Evolutionary conservation across 495 filamentous ascomycete genomes (phyloP).

Genomic region (Penicillium soppii): DNA sequence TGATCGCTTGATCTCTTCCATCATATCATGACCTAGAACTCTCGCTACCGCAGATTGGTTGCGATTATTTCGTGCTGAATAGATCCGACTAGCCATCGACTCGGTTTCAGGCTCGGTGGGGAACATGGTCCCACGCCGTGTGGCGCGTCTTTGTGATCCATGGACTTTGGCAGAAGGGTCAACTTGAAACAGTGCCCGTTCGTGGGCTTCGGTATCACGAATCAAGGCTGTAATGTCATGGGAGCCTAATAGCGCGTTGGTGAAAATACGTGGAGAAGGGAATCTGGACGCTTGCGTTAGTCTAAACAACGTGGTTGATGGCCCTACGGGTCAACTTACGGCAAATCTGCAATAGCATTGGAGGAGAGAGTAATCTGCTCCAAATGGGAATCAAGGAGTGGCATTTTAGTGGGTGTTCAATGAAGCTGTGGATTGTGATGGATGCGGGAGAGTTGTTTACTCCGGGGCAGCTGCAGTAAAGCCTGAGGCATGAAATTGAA

Average conservation of each 20-base stretch:
- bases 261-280: constrained; percentile 89
- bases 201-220: constrained; percentile 92
- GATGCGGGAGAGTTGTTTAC: constrained; percentile 3
- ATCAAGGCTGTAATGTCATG: constrained; percentile 94
- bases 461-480: constrained; percentile 4
- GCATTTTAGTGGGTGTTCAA: constrained; percentile 49
- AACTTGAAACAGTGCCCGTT: constrained; percentile 91
- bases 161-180: constrained; percentile 58
- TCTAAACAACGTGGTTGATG: background rate
- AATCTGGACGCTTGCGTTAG: constrained; percentile 55
- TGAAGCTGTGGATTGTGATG: background rate
- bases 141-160: constrained; percentile 40
- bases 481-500: constrained; percentile 12
- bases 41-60: constrained; percentile 86
- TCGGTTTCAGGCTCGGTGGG: constrained; percentile 39
- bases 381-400: constrained; percentile 77
- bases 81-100: constrained; percentile 51
- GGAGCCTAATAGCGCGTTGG: constrained; percentile 82
- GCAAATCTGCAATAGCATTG: constrained; percentile 77
- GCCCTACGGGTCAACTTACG: constrained; percentile 52
- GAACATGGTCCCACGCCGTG: constrained; percentile 49
- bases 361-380: constrained; percentile 89
- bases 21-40: constrained; percentile 83
- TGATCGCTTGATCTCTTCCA: constrained; percentile 71
- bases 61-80: constrained; percentile 55